Conservation (phyloP, 371 early-diverging fungal genomes). For the Zychaea mexicana region DNA sequence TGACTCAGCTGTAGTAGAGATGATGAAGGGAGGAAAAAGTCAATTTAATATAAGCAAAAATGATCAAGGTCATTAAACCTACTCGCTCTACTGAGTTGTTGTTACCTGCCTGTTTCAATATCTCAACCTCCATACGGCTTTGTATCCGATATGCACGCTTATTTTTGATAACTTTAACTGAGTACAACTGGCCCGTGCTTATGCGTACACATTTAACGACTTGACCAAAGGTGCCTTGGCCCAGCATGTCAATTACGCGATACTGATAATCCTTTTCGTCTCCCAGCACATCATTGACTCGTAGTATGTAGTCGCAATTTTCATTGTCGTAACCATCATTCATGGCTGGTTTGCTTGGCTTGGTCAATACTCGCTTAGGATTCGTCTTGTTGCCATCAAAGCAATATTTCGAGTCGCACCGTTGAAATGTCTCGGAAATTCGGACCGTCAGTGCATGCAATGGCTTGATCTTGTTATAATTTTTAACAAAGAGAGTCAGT, state of each 20-base stretch:
- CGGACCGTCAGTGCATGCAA: constrained; percentile 50
- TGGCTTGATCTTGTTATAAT: neutral
- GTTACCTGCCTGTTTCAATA: constrained; percentile 71
- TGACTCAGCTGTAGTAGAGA: constrained; percentile 73
- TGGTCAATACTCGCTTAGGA: constrained; percentile 91
- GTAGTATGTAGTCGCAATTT: constrained; percentile 94
- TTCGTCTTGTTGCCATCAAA: constrained; percentile 69
- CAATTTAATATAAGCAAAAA: no score
- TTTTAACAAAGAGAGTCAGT: neutral
- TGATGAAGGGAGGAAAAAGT: no score
- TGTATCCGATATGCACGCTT: constrained; percentile 95
- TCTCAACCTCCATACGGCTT: constrained; percentile 92
- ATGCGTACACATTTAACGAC: constrained; percentile 92
- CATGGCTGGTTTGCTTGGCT: constrained; percentile 86
- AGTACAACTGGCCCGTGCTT: constrained; percentile 83
- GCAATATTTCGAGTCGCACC: constrained; percentile 71
- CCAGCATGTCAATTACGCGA: constrained; percentile 86
- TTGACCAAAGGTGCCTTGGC: constrained; percentile 98
- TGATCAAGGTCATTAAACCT: neutral
- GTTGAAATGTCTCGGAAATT: constrained; percentile 69
- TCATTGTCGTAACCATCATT: constrained; percentile 97
- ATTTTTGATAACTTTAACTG: constrained; percentile 98
- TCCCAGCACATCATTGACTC: constrained; percentile 91
- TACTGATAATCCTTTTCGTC: constrained; percentile 85
- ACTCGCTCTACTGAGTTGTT: neutral